phyloP scores from a whole-genome alignment of 345 rosid genomes.

The Dipteronia dyeriana region DNA sequence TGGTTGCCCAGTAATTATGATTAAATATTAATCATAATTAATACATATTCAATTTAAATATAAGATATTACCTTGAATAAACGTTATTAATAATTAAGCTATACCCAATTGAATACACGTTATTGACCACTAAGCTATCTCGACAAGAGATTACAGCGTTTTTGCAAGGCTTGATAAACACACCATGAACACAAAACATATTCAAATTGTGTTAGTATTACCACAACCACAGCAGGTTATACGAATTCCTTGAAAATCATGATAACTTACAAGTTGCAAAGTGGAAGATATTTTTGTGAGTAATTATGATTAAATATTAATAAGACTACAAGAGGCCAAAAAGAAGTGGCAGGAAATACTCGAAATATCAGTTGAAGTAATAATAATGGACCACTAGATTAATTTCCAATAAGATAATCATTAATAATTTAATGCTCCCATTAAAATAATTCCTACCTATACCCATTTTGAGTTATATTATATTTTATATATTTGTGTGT shows the following conservation, averaged over 20 bases:
- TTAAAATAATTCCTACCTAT: slow-evolving; percentile 3
- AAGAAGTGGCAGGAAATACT: not conserved
- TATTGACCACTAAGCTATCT: too few relatives aligned
- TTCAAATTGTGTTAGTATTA: not conserved
- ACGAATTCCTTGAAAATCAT: too few relatives aligned
- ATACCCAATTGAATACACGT: too few relatives aligned
- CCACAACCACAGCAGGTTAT: not conserved
- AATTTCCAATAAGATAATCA: not conserved
- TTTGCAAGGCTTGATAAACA: too few relatives aligned
- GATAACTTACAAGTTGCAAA: not conserved
- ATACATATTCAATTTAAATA: too few relatives aligned
- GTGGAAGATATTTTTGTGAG: not conserved
- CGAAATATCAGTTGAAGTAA: not conserved
- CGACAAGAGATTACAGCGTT: too few relatives aligned
- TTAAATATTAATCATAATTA: too few relatives aligned
- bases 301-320: too few relatives aligned
- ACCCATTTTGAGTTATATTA: not conserved
- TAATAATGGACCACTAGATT: not conserved
- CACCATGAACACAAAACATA: too few relatives aligned
- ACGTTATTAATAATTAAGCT: too few relatives aligned
- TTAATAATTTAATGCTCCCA: not conserved
- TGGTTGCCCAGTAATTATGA: too few relatives aligned
- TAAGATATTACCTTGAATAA: too few relatives aligned
- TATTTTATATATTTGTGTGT: not conserved
- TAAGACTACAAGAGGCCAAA: not conserved